Base-by-base conservation (phyloP, 768 basidiomycete species). In the Podaxis mareebaensis region DNA sequence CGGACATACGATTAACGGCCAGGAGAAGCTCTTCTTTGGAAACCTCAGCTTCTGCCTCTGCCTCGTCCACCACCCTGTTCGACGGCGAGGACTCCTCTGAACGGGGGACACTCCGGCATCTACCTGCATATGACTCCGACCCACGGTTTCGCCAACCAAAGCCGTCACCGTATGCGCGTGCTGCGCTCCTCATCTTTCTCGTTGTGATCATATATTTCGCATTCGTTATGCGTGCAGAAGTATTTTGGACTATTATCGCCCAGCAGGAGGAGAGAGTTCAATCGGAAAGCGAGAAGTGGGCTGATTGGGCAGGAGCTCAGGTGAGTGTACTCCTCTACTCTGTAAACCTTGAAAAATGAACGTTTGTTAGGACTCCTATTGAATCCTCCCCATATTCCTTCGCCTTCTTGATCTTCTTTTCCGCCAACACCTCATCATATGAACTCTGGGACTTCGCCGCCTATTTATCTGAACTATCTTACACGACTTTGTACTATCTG, bases 141-240 rank as follows among this genome's bases (percentile, higher is more conserved):
- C 69, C 67, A 26, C 74, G 74, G 48, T 80, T 83, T 67, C 68
- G 79, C 63, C 72, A 71, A 33, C 78, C 74, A 3, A 68, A 72
- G 24, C 77, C 77, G 3, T 67, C 76, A 8, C 60, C 67, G 12
- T 81, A 78, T 76, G 81, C 79, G 63, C 75, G 81, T n/a, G 65
- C 74, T 2, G 69, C 74, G 0, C 70, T 84, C 49, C 57, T 84
- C 17, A 38, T 75, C 7, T 68, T 75, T 51, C 55, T 80, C 38
- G 57, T 75, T 10, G 56, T 74, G 12, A 65, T 83, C 60, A 74
- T 78, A 55, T 81, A 75, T 75, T 60, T 78, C 20, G 72, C 70
- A 2, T 69, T 75, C 48, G 64, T 69, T 40, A 65, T 81, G 59
- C 66, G 72, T 42, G 67, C 67, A 61, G 68, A 67, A 3, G 59